These are phyloP conservation scores for Penicillium turbatum DNA, from an alignment of 495 filamentous ascomycete genomes.

Conservation along the genomic window DNA sequence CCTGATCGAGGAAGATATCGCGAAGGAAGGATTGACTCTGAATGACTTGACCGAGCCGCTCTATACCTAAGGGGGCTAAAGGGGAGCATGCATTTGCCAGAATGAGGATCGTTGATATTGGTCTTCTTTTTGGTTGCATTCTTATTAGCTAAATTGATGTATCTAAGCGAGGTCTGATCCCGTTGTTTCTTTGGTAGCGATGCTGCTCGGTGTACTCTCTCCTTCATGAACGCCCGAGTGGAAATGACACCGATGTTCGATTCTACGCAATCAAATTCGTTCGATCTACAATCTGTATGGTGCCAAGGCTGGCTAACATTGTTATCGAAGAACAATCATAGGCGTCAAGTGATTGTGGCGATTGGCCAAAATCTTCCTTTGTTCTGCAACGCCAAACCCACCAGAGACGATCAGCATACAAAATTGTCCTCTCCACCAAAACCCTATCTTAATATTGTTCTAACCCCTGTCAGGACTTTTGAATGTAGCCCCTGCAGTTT, in stretches of 20 bases:
- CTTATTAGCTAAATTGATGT: neutral
- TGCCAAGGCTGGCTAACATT: constrained; percentile 1
- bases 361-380: neutral
- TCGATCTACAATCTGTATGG: neutral
- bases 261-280: neutral
- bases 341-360: neutral
- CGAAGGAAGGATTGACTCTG: constrained; percentile 73
- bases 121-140: too few relatives aligned
- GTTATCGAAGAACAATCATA: constrained; percentile 5
- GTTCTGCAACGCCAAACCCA: neutral
- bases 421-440: neutral
- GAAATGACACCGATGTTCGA: neutral
- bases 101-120: neutral
- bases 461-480: neutral
- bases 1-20: constrained; percentile 81
- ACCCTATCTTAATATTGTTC: constrained; percentile 4
- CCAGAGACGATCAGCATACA: neutral
- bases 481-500: neutral
- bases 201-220: neutral
- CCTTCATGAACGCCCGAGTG: neutral
- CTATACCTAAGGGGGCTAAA: constrained; percentile 57
- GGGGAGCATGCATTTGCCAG: constrained; percentile 2
- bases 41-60: constrained; percentile 79
- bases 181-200: neutral
- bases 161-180: neutral